Base-by-base conservation (phyloP, 352 stramenopile species). In the Phytophthora pistaciae region DNA sequence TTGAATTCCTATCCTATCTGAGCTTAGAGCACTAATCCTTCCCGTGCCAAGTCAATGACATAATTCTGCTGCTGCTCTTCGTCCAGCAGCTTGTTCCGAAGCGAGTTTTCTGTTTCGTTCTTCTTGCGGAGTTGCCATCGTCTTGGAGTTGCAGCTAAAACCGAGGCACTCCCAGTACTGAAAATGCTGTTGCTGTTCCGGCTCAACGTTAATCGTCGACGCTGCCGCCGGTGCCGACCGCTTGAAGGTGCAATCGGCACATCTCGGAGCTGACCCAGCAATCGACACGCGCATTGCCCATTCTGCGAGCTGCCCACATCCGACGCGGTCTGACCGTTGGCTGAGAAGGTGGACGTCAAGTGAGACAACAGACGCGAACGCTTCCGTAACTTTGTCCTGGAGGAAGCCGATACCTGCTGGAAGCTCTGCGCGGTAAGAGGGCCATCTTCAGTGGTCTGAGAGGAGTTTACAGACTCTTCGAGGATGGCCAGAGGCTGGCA, bases 401-500 rank as follows among this genome's bases (percentile, higher is more conserved):
- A 46, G 50, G 53, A 56, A 25, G 46, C 27, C 14, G 54, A 33
- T 29, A 64, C 16, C 3, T 46, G 46, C 27, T 63, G 62, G 11
- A 38, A 73, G 29, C 49, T 66, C 40, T 60, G 55, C 1, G 53
- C 9, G 7, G 23, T 8, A 1, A 33, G 33, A 58, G 44, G 27
- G 0, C 25, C 59, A 11, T 65, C 27, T 11, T 77, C 65, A 6
- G 66, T 62, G 29, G 69, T 40, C 38, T 67, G 57, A 42, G 71
- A 72, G 5, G 58, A 23, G 8, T 40, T 60, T 4, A 40, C 36
- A 48, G 56, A 49, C 13, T 66, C 77, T 27, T 82, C 70, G 1
- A 84, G 23, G 11, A 82, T 79, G 6, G 66, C 77, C 21, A 84
- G 64, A 5, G 72, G 75, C 29, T 85, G 75, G 29, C 72, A 77